These are phyloP conservation scores for Rubia yunnanensis DNA, from an alignment of 257 asterid genomes.

Conservation along the genomic window DNA sequence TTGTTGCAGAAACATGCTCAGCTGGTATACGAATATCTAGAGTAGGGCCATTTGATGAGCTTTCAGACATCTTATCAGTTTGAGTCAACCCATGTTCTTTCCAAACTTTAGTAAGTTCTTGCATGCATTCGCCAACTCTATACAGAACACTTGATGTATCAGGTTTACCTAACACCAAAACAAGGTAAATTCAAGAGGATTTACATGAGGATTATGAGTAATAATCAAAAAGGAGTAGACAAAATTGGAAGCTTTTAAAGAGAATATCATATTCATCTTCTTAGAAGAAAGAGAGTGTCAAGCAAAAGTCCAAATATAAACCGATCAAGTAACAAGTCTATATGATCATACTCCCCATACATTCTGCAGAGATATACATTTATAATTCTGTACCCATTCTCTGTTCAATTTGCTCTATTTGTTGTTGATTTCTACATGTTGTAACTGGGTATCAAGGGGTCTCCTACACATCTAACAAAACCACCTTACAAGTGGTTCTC, in stretches of 20 bases:
- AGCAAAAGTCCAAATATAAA: neutral
- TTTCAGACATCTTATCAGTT: constrained; percentile 50
- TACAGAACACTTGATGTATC: constrained; percentile 58
- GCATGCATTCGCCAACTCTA: constrained; percentile 89
- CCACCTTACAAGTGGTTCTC: no score
- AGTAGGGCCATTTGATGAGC: constrained; percentile 70
- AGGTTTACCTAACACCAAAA: constrained; percentile 48
- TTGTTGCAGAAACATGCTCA: constrained; percentile 84
- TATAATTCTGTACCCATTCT: no score
- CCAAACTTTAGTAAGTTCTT: constrained; percentile 74
- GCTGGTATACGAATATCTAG: constrained; percentile 92
- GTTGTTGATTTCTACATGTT: no score
- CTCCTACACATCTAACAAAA: no score
- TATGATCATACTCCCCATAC: no score
- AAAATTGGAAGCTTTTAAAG: neutral
- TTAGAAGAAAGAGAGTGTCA: neutral
- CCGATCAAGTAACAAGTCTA: neutral
- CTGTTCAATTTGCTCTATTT: no score
- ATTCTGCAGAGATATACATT: no score
- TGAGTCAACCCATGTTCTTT: constrained; percentile 54
- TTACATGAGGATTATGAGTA: neutral
- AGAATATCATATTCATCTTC: neutral
- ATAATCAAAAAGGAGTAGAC: neutral
- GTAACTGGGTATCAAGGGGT: no score
- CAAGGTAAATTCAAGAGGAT: neutral